These are phyloP conservation scores for Polyporus tsugae DNA, from an alignment of 1,284 basidiomycete genomes.

Conservation along the genomic window DNA sequence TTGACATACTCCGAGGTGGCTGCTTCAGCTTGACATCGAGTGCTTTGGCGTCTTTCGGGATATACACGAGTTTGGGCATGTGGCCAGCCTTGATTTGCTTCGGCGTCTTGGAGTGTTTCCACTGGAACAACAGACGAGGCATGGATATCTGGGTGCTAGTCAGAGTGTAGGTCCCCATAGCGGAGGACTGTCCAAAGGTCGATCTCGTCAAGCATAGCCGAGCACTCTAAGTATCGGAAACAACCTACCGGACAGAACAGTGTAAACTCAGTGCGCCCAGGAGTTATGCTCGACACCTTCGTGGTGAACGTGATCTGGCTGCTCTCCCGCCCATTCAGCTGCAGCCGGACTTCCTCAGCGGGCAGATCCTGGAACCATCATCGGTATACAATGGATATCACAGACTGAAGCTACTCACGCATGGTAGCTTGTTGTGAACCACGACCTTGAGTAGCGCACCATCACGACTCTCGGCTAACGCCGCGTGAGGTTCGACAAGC, in stretches of 20 bases:
- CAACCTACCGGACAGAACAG: conserved; percentile 74
- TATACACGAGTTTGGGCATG: conserved; percentile 63
- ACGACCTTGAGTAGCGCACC: conserved; percentile 66
- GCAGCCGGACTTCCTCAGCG: conserved; percentile 59
- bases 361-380: conserved; percentile 52
- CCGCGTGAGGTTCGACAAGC: conserved; percentile 52
- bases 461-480: conserved; percentile 64
- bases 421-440: conserved; percentile 73
- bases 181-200: conserved; percentile 59
- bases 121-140: conserved; percentile 65
- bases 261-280: conserved; percentile 63
- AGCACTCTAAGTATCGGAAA: not conserved
- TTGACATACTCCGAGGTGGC: conserved; percentile 63
- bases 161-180: conserved; percentile 66
- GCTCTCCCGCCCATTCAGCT: conserved; percentile 62
- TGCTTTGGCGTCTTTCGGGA: conserved; percentile 66
- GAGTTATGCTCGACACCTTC: conserved; percentile 47
- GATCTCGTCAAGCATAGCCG: not conserved
- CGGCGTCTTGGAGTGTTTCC: conserved; percentile 50
- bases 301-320: conserved; percentile 61
- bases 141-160: conserved; percentile 69
- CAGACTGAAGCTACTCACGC: conserved; percentile 56
- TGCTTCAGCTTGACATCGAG: conserved; percentile 68
- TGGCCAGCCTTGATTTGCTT: conserved; percentile 54
- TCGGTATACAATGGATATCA: conserved; percentile 9